Evolutionary conservation across 495 filamentous ascomycete species (phyloP), one percentile per base, ranked within the genome.

Genomic region (Jackrogersella minutella): DNA sequence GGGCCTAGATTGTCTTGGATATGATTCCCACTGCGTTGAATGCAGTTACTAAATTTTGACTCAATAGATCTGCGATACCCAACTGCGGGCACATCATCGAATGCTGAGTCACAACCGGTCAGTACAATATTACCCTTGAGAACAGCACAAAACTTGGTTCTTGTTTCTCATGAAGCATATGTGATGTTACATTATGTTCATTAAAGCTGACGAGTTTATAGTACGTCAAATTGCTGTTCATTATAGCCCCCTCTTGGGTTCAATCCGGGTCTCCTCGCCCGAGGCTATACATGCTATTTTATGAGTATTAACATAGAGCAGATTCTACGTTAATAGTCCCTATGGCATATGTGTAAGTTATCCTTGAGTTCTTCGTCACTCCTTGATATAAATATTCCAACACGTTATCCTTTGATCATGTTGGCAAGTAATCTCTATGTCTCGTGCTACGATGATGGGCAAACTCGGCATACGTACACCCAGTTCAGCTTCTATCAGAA

Each of bases 291-390:
- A 13, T 31, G 6, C 2, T 1, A 13, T 55, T 40, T 3, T 2
- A 41, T 26, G 26, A 3, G 28, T 55, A 17, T 54, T 66, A 60
- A 66, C 56, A 55, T 10, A 5, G 2, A 41, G 34, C 50, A 66
- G 63, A 14, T 93, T 94, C 76, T 94, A 93, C 71, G 91, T 93
- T 68, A 93, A 93, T 77, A 89, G 87, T 60, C 91, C 91, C 3
- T 93, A 93, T 72, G 90, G 91, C 22, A 86, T 82, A 57, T 69
- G 66, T 56, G 66, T 69, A 64, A 61, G 63, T 55, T 14, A 16
- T n/a, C 5, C 24, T 14, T 59, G 1, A 16, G n/a, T 3, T 46
- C 8, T 14, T 14, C n/a, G 5, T 28, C 6, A 5, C 2, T 19
- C 14, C 46, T 17, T 41, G 16, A 7, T 3, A 24, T 24, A n/a